Evolutionary conservation across 305 asterid species (phyloP).

Genomic region (Rubia balearica): DNA sequence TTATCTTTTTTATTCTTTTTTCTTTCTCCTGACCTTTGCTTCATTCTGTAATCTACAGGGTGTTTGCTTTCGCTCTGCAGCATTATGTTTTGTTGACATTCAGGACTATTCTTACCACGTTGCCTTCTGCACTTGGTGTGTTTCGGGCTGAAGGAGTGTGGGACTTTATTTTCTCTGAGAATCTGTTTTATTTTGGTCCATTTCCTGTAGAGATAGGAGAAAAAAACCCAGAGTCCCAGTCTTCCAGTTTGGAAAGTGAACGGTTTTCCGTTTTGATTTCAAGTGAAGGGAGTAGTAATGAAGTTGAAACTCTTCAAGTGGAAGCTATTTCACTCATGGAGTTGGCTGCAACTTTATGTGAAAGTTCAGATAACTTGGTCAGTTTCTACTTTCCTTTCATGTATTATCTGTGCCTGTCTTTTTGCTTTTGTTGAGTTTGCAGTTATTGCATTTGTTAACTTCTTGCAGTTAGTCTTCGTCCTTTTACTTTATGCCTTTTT

Average conservation of each 20-base stretch:
- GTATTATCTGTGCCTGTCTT: conserved; percentile 4
- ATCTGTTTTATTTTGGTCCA: conserved; percentile 75
- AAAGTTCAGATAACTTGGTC: conserved; percentile 89
- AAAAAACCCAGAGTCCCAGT: conserved; percentile 24
- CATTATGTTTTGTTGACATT: conserved; percentile 59
- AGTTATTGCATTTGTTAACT: neutral
- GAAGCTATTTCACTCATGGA: conserved; percentile 76
- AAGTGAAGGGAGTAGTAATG: conserved; percentile 26
- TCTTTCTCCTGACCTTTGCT: conserved; percentile 9
- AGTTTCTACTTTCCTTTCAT: conserved; percentile 34
- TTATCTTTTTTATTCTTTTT: neutral
- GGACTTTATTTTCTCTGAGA: conserved; percentile 98
- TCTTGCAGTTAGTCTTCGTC: neutral
- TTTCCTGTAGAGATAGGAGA: conserved; percentile 46
- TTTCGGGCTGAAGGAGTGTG: conserved; percentile 93
- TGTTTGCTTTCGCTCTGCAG: conserved; percentile 71
- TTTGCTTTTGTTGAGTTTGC: neutral
- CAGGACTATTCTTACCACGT: conserved; percentile 60
- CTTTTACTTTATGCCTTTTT: neutral
- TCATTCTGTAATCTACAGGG: conserved; percentile 48
- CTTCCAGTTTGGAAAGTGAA: conserved; percentile 29
- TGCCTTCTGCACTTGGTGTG: conserved; percentile 66
- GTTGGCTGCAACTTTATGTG: conserved; percentile 77
- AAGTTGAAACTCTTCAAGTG: conserved; percentile 54
- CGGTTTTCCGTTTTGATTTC: conserved; percentile 32